These are phyloP conservation scores for Leonotis leonurus DNA, from an alignment of 257 asterid species.

Conservation along the genomic window DNA sequence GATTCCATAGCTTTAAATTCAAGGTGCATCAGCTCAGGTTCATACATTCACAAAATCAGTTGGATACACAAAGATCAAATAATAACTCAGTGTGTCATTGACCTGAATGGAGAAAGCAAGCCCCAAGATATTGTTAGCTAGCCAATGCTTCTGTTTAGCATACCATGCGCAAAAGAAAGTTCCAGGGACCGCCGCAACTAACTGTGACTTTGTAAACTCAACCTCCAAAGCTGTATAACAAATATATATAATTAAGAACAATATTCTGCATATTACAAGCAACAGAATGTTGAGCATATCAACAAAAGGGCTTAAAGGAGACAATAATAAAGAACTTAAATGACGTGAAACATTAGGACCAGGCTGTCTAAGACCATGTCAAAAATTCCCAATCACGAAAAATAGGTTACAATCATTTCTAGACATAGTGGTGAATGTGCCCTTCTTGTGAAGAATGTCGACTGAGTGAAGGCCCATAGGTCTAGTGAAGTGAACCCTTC, in stretches of 20 bases:
- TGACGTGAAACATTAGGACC: not conserved
- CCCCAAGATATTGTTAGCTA: slow-evolving; percentile 89
- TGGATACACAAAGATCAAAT: not conserved
- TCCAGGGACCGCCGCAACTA: slow-evolving; percentile 85
- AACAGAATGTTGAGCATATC: slow-evolving; percentile 7
- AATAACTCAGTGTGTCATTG: not conserved
- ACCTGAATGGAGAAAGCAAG: slow-evolving; percentile 98
- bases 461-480: not conserved
- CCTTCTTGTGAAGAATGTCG: not conserved
- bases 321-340: not conserved
- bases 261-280: slow-evolving; percentile 8
- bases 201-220: slow-evolving; percentile 86
- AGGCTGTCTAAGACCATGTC: not conserved
- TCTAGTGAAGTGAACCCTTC: not conserved
- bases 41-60: not conserved
- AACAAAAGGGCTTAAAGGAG: not conserved
- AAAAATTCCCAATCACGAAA: not conserved
- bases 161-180: slow-evolving; percentile 94
- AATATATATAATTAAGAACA: slow-evolving; percentile 17
- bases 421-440: not conserved
- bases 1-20: slow-evolving; percentile 4
- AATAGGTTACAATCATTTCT: not conserved
- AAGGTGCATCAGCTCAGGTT: not conserved
- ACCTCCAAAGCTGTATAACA: slow-evolving; percentile 70
- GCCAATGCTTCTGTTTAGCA: slow-evolving; percentile 96